These are phyloP conservation scores for Saitozyma sp. DNA, from an alignment of 768 basidiomycete species.

Conservation along the genomic window DNA sequence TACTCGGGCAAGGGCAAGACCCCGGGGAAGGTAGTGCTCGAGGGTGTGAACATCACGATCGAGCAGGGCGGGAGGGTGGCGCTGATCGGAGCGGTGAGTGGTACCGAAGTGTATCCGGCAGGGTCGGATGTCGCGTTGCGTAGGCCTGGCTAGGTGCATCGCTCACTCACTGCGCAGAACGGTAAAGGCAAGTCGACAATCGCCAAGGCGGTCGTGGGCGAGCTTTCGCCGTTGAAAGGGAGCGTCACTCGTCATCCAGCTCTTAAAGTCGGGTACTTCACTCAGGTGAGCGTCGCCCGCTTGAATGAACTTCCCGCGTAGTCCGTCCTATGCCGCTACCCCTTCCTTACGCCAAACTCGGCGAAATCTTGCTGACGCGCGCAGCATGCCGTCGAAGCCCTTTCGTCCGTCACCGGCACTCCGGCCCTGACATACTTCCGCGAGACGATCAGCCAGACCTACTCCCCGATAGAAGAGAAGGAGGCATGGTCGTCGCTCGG, in stretches of 20 bases:
- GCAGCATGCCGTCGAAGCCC: conserved; percentile 61
- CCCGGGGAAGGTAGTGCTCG: conserved; percentile 31
- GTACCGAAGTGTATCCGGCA: no score
- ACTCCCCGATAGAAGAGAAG: conserved; percentile 64
- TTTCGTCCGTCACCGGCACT: conserved; percentile 56
- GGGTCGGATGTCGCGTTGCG: not conserved
- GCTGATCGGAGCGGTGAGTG: conserved; percentile 54
- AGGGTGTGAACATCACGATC: conserved; percentile 54
- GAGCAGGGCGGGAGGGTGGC: conserved; percentile 54
- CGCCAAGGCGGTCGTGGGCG: conserved; percentile 53
- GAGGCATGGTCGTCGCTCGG: conserved; percentile 21
- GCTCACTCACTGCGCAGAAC: conserved; percentile 47
- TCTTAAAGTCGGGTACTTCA: conserved; percentile 63
- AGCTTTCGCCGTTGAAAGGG: conserved; percentile 57
- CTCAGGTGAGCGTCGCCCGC: conserved; percentile 54
- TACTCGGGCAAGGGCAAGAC: conserved; percentile 34
- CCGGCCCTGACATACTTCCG: conserved; percentile 57
- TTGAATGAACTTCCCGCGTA: no score
- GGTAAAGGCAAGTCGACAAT: conserved; percentile 65
- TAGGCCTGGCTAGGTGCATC: not conserved
- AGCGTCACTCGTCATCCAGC: conserved; percentile 61
- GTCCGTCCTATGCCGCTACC: no score
- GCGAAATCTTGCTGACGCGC: not conserved
- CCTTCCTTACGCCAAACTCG: not conserved
- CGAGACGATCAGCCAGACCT: conserved; percentile 57